A percentile compares a stretch with the other conserved stretches of the same genome.
These are phyloP conservation scores for Phalaenopsis aphrodite DNA, from an alignment of 106 monocot species.

Conservation along the genomic window DNA sequence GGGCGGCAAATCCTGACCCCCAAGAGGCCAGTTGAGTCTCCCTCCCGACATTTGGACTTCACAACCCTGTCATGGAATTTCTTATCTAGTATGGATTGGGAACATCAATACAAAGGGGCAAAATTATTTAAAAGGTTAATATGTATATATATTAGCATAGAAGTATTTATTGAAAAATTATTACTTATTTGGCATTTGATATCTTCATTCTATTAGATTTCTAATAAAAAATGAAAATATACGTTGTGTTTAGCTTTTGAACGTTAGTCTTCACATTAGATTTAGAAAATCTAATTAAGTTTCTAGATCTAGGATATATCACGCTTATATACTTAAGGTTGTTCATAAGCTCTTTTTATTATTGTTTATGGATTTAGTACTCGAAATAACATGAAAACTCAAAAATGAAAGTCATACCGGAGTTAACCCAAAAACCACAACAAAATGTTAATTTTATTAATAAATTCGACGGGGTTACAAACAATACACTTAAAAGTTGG, in stretches of 20 bases:
- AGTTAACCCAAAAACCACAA: no score
- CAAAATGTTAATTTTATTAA: no score
- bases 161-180: background rate
- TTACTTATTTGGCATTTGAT: background rate
- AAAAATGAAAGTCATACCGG: background rate
- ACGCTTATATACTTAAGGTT: background rate
- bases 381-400: background rate
- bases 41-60: no score
- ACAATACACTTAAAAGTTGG: no score
- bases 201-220: background rate
- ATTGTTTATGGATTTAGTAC: background rate
- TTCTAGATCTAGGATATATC: background rate
- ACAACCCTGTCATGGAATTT: background rate
- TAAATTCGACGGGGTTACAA: no score
- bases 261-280: background rate
- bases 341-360: background rate
- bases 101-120: background rate
- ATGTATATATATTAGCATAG: background rate
- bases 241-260: background rate
- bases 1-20: no score
- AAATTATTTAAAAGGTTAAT: background rate
- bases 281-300: background rate
- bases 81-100: background rate
- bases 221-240: background rate
- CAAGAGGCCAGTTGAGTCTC: no score